phyloP scores from a whole-genome alignment of 2,329 filamentous ascomycete species.

The Ophiostoma sp. region DNA sequence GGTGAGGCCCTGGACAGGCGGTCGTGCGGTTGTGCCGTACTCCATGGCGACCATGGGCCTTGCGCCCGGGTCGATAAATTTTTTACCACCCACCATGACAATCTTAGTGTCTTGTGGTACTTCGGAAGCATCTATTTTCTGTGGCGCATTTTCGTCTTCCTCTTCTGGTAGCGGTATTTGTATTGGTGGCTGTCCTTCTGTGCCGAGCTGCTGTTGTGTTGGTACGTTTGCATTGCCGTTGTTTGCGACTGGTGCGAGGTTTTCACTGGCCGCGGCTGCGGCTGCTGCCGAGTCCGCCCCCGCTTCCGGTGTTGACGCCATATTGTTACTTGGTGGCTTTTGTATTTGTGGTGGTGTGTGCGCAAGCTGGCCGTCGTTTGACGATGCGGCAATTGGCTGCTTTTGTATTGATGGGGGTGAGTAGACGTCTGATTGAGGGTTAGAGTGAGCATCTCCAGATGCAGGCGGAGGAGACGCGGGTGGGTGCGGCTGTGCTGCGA shows the following conservation, averaged over 20 bases:
- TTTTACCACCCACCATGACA: not conserved
- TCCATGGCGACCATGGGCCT: slow-evolving; percentile 23
- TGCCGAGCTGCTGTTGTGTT: not conserved
- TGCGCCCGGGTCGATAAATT: not conserved
- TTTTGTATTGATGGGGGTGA: not conserved
- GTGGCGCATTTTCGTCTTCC: slow-evolving; percentile 2
- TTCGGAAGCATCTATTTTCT: not conserved
- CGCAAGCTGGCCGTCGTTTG: not conserved
- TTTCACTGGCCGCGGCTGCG: not conserved
- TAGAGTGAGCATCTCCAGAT: not conserved
- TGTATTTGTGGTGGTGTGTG: not conserved
- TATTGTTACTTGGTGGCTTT: not conserved
- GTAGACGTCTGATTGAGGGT: not conserved
- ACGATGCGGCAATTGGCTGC: not conserved
- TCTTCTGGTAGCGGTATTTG: not conserved
- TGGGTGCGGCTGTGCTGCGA: not conserved
- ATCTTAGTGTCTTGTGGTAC: not conserved
- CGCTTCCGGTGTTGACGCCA: not conserved
- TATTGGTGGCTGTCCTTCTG: not conserved
- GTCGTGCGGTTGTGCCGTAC: slow-evolving; percentile 40
- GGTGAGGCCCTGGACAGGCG: slow-evolving; percentile 34
- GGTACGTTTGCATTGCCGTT: not conserved
- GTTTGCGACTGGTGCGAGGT: slow-evolving; percentile 3
- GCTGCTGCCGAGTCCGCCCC: not conserved
- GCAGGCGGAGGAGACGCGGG: not conserved